phyloP scores from a whole-genome alignment of 192 early-diverging fungal genomes.

The Allomyces arbusculus region DNA sequence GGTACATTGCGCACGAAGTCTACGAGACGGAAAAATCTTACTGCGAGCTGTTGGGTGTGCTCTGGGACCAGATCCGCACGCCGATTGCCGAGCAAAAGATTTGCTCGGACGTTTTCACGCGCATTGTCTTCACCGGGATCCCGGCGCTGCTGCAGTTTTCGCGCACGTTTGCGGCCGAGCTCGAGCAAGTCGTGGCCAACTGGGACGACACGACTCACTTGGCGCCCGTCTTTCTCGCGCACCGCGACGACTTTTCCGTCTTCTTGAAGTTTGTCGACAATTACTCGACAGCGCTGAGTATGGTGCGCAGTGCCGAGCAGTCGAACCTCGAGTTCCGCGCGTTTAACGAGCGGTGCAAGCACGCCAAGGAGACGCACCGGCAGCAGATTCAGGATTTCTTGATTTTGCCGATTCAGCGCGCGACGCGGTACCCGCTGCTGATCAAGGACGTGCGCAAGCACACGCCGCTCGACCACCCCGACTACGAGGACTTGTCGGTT shows the following conservation, averaged over 20 bases:
- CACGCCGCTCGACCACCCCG: constrained; percentile 25
- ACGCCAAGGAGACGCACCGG: constrained; percentile 2
- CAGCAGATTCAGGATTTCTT: constrained; percentile 6
- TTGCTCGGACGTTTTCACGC: not conserved
- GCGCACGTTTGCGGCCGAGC: not conserved
- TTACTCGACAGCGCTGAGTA: constrained; percentile 1
- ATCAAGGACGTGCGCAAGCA: constrained; percentile 21
- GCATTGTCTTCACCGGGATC: constrained; percentile 1
- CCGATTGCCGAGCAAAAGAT: not conserved
- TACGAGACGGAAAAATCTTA: not conserved
- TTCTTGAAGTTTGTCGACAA: constrained; percentile 7
- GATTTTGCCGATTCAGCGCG: constrained; percentile 7
- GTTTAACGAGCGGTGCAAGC: constrained; percentile 2
- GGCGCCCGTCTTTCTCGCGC: not conserved
- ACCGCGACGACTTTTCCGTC: not conserved
- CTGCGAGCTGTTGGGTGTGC: not conserved
- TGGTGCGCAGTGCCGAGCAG: constrained; percentile 2
- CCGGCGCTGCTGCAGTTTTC: constrained; percentile 1
- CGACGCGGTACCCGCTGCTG: constrained; percentile 6
- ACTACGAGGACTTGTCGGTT: constrained; percentile 12
- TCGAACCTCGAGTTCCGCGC: constrained; percentile 6
- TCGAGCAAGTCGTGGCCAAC: not conserved
- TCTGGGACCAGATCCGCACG: not conserved
- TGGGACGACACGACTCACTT: constrained; percentile 1
- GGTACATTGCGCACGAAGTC: not conserved